Evolutionary conservation across 805 yeast species (phyloP).

Genomic region (Helenozyma rhizophorensis): DNA sequence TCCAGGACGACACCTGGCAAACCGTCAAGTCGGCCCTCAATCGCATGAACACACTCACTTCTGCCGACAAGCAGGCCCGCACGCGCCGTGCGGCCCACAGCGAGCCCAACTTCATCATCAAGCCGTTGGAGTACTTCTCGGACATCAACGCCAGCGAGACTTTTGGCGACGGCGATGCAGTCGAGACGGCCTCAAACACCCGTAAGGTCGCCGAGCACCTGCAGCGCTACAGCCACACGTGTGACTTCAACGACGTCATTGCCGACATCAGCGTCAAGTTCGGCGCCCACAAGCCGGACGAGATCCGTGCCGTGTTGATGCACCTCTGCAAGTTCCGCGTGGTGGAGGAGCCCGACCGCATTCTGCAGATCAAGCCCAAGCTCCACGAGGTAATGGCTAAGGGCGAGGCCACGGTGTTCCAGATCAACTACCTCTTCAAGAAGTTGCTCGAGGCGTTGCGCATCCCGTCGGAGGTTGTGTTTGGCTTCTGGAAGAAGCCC

Average conservation of each 20-base stretch:
- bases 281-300: slow-evolving; percentile 40
- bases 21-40: slow-evolving; percentile 34
- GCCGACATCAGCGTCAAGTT: slow-evolving; percentile 38
- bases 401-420: slow-evolving; percentile 61
- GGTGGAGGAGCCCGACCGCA: slow-evolving; percentile 33
- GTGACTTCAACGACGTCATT: slow-evolving; percentile 39
- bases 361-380: slow-evolving; percentile 37
- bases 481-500: slow-evolving; percentile 83
- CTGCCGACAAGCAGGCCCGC: slow-evolving; percentile 66
- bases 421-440: slow-evolving; percentile 72
- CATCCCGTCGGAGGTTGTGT: slow-evolving; percentile 68
- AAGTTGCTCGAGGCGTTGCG: slow-evolving; percentile 67
- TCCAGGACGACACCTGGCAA: slow-evolving; percentile 36
- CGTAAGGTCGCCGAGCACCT: slow-evolving; percentile 31
- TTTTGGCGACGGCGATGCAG: slow-evolving; percentile 17
- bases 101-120: slow-evolving; percentile 35
- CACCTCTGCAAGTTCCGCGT: slow-evolving; percentile 65
- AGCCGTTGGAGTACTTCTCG: slow-evolving; percentile 39
- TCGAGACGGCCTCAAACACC: slow-evolving; percentile 18
- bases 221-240: slow-evolving; percentile 21
- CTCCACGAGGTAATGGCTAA: slow-evolving; percentile 39
- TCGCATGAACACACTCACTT: slow-evolving; percentile 66
- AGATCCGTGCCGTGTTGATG: slow-evolving; percentile 55
- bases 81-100: slow-evolving; percentile 50
- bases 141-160: slow-evolving; percentile 41